Percentiles rank a stretch among this genome's conserved stretches.
Evolutionary conservation across 345 rosid genomes (phyloP).

Genomic region (Eutrema yunnanense): DNA sequence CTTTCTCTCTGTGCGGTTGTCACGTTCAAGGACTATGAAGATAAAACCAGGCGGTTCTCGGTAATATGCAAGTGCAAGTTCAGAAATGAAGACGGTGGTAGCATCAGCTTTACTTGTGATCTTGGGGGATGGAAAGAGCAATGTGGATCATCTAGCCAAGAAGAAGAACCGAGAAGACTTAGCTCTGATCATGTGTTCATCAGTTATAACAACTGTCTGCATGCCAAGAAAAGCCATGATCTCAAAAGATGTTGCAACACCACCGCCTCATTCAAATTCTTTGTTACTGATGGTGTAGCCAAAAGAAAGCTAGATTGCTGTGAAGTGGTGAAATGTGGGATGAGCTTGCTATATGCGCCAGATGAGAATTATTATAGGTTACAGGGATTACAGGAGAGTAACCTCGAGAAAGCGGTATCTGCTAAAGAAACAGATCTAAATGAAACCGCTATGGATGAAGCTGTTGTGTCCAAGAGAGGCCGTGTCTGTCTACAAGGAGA

Average conservation of each 20-base stretch:
- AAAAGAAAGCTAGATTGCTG: constrained; percentile 16
- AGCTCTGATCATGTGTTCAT: constrained; percentile 27
- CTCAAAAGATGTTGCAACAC: constrained; percentile 15
- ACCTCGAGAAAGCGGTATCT: not conserved
- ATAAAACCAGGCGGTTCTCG: not conserved
- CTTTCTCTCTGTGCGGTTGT: constrained; percentile 8
- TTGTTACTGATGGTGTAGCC: constrained; percentile 9
- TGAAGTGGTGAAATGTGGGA: constrained; percentile 27
- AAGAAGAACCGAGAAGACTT: constrained; percentile 14
- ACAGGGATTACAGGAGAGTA: constrained; percentile 1
- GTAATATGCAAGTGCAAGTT: constrained; percentile 23
- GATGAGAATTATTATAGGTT: constrained; percentile 26
- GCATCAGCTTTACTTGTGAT: constrained; percentile 12
- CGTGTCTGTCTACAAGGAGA: constrained; percentile 7
- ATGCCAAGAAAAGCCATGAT: constrained; percentile 13
- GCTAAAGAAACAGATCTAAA: not conserved
- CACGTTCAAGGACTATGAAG: constrained; percentile 14
- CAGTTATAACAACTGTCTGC: constrained; percentile 13
- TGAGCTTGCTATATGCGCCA: constrained; percentile 21
- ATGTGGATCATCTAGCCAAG: constrained; percentile 12
- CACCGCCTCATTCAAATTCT: constrained; percentile 18
- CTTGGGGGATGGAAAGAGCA: constrained; percentile 23
- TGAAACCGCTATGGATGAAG: not conserved
- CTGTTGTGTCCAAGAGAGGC: constrained; percentile 7
- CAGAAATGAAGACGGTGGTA: constrained; percentile 4